Conservation (phyloP, 2,329 filamentous ascomycete species). For the Aspergillus pseudoviridinutans region DNA sequence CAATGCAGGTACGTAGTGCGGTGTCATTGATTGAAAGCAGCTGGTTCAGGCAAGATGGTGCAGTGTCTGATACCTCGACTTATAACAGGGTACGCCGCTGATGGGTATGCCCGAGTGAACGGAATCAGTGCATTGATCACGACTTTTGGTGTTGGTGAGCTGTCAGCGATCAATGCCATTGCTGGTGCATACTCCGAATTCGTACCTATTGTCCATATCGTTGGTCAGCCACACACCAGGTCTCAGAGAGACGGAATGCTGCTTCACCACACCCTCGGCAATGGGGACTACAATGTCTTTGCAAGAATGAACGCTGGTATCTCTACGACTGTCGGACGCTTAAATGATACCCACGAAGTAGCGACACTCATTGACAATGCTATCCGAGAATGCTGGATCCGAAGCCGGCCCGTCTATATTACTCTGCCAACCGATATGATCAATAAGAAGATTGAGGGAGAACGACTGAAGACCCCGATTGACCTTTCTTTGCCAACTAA, state of each 20-base stretch:
- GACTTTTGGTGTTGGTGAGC: slow-evolving; percentile 67
- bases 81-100: slow-evolving; percentile 64
- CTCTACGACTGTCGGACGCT: slow-evolving; percentile 66
- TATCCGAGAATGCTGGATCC: slow-evolving; percentile 68
- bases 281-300: slow-evolving; percentile 80
- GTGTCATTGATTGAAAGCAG: background rate
- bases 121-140: slow-evolving; percentile 67
- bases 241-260: slow-evolving; percentile 45
- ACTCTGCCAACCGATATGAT: slow-evolving; percentile 79
- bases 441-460: slow-evolving; percentile 69
- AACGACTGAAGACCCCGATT: slow-evolving; percentile 65
- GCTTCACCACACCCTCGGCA: slow-evolving; percentile 67
- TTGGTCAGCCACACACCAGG: slow-evolving; percentile 50
- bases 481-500: slow-evolving; percentile 63
- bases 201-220: slow-evolving; percentile 63
- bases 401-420: slow-evolving; percentile 77
- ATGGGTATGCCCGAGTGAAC: slow-evolving; percentile 72
- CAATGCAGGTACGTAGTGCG: slow-evolving; percentile 46
- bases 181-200: slow-evolving; percentile 72
- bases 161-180: slow-evolving; percentile 68
- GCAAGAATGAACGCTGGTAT: slow-evolving; percentile 70
- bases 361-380: slow-evolving; percentile 73
- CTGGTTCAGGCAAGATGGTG: background rate
- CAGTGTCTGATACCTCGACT: background rate
- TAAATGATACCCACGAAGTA: slow-evolving; percentile 67